Conservation (phyloP, 352 stramenopile genomes). For the Pythium aquatile region DNA sequence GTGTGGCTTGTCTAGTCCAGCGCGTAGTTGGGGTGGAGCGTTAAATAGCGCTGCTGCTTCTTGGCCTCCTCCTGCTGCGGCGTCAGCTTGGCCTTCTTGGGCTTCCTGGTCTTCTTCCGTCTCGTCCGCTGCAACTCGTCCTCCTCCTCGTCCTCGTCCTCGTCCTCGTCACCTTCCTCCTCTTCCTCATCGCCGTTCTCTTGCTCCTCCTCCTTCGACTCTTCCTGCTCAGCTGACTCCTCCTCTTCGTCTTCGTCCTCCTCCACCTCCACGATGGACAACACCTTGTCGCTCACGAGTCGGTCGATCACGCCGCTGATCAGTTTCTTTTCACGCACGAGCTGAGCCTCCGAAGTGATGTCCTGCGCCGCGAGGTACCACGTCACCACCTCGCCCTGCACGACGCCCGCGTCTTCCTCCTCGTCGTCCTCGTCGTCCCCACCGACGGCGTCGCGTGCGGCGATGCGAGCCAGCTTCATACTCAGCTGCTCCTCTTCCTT, state of each 20-base stretch:
- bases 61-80: slow-evolving; percentile 45
- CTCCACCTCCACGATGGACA: slow-evolving; percentile 72
- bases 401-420: slow-evolving; percentile 50
- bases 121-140: slow-evolving; percentile 8
- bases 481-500: slow-evolving; percentile 65
- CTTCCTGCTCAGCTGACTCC: slow-evolving; percentile 16
- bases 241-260: slow-evolving; percentile 40
- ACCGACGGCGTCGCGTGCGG: slow-evolving; percentile 16
- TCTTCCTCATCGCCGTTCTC: not conserved
- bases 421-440: slow-evolving; percentile 54
- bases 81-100: slow-evolving; percentile 29
- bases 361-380: slow-evolving; percentile 85
- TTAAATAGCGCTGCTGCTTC: slow-evolving; percentile 77
- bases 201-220: slow-evolving; percentile 28
- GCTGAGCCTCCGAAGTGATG: slow-evolving; percentile 80
- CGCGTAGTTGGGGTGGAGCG: slow-evolving; percentile 76
- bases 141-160: slow-evolving; percentile 13
- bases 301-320: slow-evolving; percentile 84
- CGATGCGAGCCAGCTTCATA: slow-evolving; percentile 43
- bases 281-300: slow-evolving; percentile 71
- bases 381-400: slow-evolving; percentile 80
- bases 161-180: slow-evolving; percentile 23
- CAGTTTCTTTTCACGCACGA: slow-evolving; percentile 76
- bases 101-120: slow-evolving; percentile 9
- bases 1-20: slow-evolving; percentile 36